Conservation (phyloP, 441 rosid genomes). For the Eutrema salsugineum region DNA sequence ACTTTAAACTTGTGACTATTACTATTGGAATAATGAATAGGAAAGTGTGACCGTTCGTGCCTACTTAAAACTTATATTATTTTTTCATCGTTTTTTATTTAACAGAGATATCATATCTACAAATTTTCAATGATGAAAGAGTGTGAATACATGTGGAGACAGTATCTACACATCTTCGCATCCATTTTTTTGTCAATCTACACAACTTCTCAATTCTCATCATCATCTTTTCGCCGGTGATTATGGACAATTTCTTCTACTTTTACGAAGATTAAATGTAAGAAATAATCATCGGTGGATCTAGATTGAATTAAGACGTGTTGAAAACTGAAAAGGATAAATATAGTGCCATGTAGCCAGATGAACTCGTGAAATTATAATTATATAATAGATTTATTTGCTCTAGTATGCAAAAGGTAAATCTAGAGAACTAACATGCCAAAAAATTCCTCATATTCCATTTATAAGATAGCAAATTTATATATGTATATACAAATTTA, state of each 20-base stretch:
- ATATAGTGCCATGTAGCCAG: background rate
- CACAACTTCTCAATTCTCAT: constrained; percentile 1
- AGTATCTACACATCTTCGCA: constrained; percentile 15
- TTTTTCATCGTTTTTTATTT: background rate
- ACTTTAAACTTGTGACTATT: too few relatives aligned
- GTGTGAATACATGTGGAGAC: constrained; percentile 16
- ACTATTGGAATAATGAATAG: background rate
- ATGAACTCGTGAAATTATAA: background rate
- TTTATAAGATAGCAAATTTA: too few relatives aligned
- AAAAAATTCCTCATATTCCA: too few relatives aligned
- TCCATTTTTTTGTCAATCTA: too few relatives aligned
- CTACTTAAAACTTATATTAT: background rate
- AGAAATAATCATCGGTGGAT: constrained; percentile 17
- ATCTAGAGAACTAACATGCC: background rate
- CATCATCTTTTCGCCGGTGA: constrained; percentile 27
- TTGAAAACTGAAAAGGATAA: background rate
- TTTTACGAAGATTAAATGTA: background rate
- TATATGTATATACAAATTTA: too few relatives aligned
- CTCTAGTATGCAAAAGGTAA: background rate
- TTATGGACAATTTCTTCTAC: constrained; percentile 8
- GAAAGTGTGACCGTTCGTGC: background rate
- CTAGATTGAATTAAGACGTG: constrained; percentile 5
- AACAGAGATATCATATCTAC: background rate
- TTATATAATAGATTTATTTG: background rate
- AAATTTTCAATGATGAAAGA: background rate